Evolutionary conservation across 371 early-diverging fungal species (phyloP).

Genomic region (Syncephalis plumigaleata): DNA sequence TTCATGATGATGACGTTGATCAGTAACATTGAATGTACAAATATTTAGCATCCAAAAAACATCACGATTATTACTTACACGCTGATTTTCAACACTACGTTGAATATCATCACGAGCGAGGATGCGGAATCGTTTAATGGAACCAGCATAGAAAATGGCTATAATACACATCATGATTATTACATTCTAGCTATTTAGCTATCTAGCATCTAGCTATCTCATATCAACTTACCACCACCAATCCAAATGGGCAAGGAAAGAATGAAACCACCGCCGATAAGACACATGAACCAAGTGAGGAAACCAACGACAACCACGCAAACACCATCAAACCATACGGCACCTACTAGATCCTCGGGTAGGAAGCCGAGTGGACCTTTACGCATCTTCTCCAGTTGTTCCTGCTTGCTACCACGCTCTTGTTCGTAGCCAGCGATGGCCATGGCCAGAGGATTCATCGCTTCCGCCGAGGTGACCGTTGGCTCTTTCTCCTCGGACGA

Average conservation of each 20-base stretch:
- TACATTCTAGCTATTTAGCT: too few relatives aligned
- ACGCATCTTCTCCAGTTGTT: not conserved
- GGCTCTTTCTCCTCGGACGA: not conserved
- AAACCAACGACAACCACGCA: slow-evolving; percentile 26
- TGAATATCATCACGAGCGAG: slow-evolving; percentile 47
- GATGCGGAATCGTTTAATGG: slow-evolving; percentile 36
- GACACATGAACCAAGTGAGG: slow-evolving; percentile 17
- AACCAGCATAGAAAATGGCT: slow-evolving; percentile 49
- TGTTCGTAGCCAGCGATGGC: slow-evolving; percentile 4
- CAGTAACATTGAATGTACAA: too few relatives aligned
- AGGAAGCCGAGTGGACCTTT: not conserved
- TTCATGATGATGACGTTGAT: too few relatives aligned
- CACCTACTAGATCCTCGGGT: slow-evolving; percentile 4
- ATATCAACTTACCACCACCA: not conserved
- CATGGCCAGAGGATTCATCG: not conserved
- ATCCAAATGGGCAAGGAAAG: not conserved
- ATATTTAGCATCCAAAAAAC: not conserved
- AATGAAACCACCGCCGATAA: slow-evolving; percentile 4
- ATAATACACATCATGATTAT: slow-evolving; percentile 4
- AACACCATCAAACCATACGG: slow-evolving; percentile 10
- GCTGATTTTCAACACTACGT: slow-evolving; percentile 27
- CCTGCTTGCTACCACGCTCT: slow-evolving; percentile 2
- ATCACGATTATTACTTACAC: slow-evolving; percentile 6
- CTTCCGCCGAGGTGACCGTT: not conserved
- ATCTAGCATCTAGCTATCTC: too few relatives aligned